Percentiles rank a stretch among this genome's conserved stretches.
These are phyloP conservation scores for Eucalyptus sp. DNA, from an alignment of 345 rosid species.

Conservation along the genomic window DNA sequence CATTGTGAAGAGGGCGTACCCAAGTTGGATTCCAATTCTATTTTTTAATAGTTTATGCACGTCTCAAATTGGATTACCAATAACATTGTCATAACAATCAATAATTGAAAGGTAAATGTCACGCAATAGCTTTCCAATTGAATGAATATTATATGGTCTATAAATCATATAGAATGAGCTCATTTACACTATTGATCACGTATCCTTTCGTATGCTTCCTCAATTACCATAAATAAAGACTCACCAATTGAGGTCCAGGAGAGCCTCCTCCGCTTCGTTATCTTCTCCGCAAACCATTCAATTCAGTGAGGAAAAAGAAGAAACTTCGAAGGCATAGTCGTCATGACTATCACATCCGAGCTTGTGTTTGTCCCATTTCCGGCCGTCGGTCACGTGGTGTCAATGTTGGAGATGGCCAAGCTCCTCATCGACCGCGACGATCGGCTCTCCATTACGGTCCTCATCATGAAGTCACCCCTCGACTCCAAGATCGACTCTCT, in stretches of 20 bases:
- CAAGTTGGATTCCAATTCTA: too few relatives aligned
- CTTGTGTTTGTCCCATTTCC: neutral
- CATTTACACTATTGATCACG: neutral
- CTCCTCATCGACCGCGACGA: conserved; percentile 3
- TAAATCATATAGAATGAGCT: too few relatives aligned
- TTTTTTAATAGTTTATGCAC: too few relatives aligned
- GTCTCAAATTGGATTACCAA: too few relatives aligned
- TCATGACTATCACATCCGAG: neutral
- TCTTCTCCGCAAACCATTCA: neutral
- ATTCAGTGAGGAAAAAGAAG: neutral
- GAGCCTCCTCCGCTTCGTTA: neutral
- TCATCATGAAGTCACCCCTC: conserved; percentile 5
- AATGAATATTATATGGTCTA: too few relatives aligned
- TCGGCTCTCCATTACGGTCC: conserved; percentile 26
- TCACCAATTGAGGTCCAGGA: neutral
- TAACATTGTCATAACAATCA: too few relatives aligned
- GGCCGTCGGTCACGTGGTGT: conserved; percentile 31
- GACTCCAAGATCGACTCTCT: neutral
- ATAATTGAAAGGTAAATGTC: too few relatives aligned
- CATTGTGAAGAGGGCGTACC: too few relatives aligned
- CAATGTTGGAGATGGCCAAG: conserved; percentile 19
- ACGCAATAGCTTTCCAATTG: too few relatives aligned
- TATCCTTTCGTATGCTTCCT: neutral
- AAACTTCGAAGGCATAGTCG: neutral
- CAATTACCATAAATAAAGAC: neutral